Evolutionary conservation across 129 eudicot species (phyloP).

Genomic region (Deinandra increscens): DNA sequence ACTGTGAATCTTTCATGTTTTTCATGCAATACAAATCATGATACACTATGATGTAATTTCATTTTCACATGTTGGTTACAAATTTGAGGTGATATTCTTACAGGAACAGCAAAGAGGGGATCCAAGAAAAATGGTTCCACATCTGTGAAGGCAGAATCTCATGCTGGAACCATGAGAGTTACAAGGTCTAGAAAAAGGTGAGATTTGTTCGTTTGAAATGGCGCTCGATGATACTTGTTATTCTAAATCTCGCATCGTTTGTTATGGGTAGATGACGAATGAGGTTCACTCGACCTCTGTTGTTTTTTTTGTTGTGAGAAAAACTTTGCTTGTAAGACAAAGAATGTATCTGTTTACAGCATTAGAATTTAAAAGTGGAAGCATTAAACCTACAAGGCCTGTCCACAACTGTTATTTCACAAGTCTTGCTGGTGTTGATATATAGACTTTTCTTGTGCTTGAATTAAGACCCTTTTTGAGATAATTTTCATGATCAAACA

Average conservation of each 20-base stretch:
- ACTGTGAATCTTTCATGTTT: background rate
- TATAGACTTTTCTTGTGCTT: too few species aligned
- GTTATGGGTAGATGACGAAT: slow-evolving; percentile 28
- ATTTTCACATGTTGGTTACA: slow-evolving; percentile 10
- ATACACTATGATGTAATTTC: background rate
- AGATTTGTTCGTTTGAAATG: background rate
- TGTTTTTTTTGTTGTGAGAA: slow-evolving; percentile 8
- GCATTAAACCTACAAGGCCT: background rate
- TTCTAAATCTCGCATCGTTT: background rate
- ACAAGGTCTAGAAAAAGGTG: slow-evolving; percentile 68
- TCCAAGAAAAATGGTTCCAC: slow-evolving; percentile 43
- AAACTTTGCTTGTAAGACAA: background rate
- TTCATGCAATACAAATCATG: background rate
- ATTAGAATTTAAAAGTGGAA: background rate
- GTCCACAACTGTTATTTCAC: too few species aligned
- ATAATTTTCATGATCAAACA: too few species aligned
- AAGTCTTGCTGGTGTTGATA: too few species aligned
- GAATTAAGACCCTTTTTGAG: too few species aligned
- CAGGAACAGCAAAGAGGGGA: slow-evolving; percentile 53
- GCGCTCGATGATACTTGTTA: background rate
- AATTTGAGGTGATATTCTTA: slow-evolving; percentile 13
- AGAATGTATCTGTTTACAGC: background rate
- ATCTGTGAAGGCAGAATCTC: slow-evolving; percentile 37
- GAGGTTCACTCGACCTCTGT: slow-evolving; percentile 31
- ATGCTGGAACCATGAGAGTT: slow-evolving; percentile 41